Conservation (phyloP, 768 basidiomycete species). For the Agrocybe chaxingu region DNA sequence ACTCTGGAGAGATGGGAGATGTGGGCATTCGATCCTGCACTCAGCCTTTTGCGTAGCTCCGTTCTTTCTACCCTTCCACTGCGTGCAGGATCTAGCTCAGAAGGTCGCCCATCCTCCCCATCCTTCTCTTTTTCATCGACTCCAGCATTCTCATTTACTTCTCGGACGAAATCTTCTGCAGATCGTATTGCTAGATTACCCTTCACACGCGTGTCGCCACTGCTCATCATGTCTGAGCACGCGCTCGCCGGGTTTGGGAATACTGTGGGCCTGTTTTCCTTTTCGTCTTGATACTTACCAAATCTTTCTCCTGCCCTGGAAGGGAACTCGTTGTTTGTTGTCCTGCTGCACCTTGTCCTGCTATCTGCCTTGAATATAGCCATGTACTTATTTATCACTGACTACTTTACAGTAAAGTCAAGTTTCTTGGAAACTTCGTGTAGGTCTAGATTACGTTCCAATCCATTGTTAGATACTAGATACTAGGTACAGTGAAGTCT, state of each 20-base stretch:
- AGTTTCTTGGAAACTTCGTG: no score
- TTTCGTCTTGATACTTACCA: constrained; percentile 18
- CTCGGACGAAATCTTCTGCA: constrained; percentile 21
- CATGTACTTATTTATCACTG: no score
- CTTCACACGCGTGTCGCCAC: constrained; percentile 74
- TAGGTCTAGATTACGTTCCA: no score
- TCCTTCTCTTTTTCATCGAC: constrained; percentile 15
- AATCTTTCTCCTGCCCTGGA: background rate
- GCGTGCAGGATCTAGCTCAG: constrained; percentile 13
- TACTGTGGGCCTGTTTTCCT: constrained; percentile 61
- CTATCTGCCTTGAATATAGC: no score
- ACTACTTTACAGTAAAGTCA: no score
- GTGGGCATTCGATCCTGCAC: constrained; percentile 70
- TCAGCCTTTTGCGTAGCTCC: constrained; percentile 45
- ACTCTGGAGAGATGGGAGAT: constrained; percentile 81
- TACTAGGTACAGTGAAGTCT: no score
- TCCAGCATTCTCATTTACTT: constrained; percentile 10
- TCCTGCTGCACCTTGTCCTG: no score
- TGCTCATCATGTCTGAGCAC: constrained; percentile 45
- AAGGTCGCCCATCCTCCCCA: constrained; percentile 17
- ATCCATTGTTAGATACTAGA: no score
- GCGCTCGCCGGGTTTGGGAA: constrained; percentile 78
- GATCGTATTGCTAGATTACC: constrained; percentile 56
- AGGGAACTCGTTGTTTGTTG: background rate
- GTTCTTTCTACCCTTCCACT: constrained; percentile 44